A percentile compares a stretch with the other conserved stretches of the same genome.
These are phyloP conservation scores for Botrytis paeoniae DNA, from an alignment of 2,329 filamentous ascomycete genomes.

Conservation along the genomic window DNA sequence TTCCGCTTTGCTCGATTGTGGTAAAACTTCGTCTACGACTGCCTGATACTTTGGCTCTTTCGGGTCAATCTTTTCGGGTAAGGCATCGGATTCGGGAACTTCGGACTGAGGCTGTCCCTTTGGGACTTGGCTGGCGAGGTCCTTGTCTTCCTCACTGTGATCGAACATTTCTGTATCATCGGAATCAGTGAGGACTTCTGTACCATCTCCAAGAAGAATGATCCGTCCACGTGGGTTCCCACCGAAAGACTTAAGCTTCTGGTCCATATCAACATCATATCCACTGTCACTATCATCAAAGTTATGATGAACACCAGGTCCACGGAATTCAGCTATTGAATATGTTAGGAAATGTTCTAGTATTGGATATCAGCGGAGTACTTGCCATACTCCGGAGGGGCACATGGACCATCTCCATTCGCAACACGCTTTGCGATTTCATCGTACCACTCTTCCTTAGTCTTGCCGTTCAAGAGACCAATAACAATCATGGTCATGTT, in stretches of 20 bases:
- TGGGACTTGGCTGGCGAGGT: slow-evolving; percentile 78
- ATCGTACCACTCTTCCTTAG: slow-evolving; percentile 98
- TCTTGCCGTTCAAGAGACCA: slow-evolving; percentile 84
- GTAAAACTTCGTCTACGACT: slow-evolving; percentile 23
- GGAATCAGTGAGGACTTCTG: slow-evolving; percentile 84
- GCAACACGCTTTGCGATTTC: slow-evolving; percentile 91
- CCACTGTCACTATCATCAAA: slow-evolving; percentile 77
- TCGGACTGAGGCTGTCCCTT: slow-evolving; percentile 48
- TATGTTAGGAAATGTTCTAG: slow-evolving; percentile 30
- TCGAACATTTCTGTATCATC: slow-evolving; percentile 94
- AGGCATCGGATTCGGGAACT: slow-evolving; percentile 17
- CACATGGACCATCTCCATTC: slow-evolving; percentile 95
- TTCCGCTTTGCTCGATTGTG: slow-evolving; percentile 16
- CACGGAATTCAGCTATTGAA: slow-evolving; percentile 74
- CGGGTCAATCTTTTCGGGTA: slow-evolving; percentile 25
- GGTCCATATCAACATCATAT: slow-evolving; percentile 72
- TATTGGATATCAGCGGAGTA: slow-evolving; percentile 25
- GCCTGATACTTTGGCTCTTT: slow-evolving; percentile 29
- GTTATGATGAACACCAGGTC: slow-evolving; percentile 77
- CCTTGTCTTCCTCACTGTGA: slow-evolving; percentile 79
- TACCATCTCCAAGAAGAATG: slow-evolving; percentile 93
- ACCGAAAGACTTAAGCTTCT: slow-evolving; percentile 60
- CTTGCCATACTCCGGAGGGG: slow-evolving; percentile 97
- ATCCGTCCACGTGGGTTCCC: slow-evolving; percentile 76
- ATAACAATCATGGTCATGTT: slow-evolving; percentile 99